phyloP scores from a whole-genome alignment of 495 filamentous ascomycete species.

The Penicillium subrubescens region DNA sequence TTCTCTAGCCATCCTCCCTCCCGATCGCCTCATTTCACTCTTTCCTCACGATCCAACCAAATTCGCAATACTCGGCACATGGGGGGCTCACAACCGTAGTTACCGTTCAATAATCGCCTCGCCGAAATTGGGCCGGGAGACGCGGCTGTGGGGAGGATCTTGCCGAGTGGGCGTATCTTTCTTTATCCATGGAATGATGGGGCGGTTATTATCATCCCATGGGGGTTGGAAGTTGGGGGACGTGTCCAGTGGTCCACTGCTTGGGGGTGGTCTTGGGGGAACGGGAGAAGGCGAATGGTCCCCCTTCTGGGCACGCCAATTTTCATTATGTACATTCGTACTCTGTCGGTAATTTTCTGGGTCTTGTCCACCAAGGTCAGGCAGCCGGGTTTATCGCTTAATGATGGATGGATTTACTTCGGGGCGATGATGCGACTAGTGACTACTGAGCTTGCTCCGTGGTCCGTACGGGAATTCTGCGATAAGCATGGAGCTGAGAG shows the following conservation, averaged over 20 bases:
- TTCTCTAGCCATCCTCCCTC: not conserved
- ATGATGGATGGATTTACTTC: not conserved
- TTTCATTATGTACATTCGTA: too few species aligned
- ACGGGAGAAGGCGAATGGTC: too few species aligned
- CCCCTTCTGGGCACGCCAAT: not conserved
- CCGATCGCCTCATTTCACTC: not conserved
- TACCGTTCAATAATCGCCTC: not conserved
- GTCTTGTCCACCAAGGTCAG: not conserved
- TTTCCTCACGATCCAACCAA: constrained; percentile 22
- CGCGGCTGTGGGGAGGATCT: constrained; percentile 5
- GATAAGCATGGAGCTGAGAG: not conserved
- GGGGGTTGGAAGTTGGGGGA: not conserved
- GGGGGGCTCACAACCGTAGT: not conserved
- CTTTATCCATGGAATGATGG: constrained; percentile 24
- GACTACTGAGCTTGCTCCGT: not conserved
- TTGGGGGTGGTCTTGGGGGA: not conserved
- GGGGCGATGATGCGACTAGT: not conserved
- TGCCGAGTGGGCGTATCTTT: constrained; percentile 33
- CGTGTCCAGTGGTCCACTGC: too few species aligned
- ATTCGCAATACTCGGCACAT: constrained; percentile 17
- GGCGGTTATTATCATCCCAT: not conserved
- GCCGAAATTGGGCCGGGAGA: not conserved
- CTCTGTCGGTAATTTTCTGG: not conserved
- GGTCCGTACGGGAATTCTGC: not conserved
- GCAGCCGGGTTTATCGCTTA: not conserved